Evolutionary conservation across 345 rosid genomes (phyloP), one percentile per base, ranked within the genome.

Genomic region (Gossypium turneri): DNA sequence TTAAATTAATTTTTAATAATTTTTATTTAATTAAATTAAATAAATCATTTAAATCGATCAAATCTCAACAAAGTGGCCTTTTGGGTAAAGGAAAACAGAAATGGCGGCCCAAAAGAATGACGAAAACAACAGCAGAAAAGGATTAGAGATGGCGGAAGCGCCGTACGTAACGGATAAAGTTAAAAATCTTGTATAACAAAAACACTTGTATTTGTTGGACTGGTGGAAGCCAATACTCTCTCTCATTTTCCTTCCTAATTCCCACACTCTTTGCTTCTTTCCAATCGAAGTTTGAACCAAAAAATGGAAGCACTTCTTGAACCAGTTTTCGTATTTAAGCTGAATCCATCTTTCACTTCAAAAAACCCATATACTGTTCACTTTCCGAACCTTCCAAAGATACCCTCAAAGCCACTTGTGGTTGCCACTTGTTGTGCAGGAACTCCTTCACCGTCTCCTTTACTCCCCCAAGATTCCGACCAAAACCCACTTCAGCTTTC

Each of bases 271-370:
- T 70, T 74, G 47, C 9, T 63, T 76, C 41, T 65, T 66, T 45
- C 69, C 70, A 5, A 58, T 44, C 52, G 7, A 60, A 25, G 63
- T 74, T 73, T 75, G 34, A 74, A 79, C 66, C 75, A 74, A 76
- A 77, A 73, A 79, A 84, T 86, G 89, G 86, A 83, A 72, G 83
- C 82, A 19, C 67, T 77, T 22, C 59, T 74, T 41, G 83, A 86
- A 64, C 84, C 87, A 52, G 63, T 51, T 38, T 41, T 48, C 34
- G 12, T 67, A 2, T 73, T 60, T 2, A 60, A 73, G 47, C 4
- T 67, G 9, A 68, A 43, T 47, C 78, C 73, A 70, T 9, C 29
- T 3, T 62, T 53, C 72, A 47, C 62, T 25, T 20, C 72, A 0
- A 52, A 44, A 45, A 34, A 7, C 81, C 74, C 74, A 51, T 44